Evolutionary conservation across 1,284 basidiomycete genomes (phyloP).

Genomic region (Apiotrichum gamsii): DNA sequence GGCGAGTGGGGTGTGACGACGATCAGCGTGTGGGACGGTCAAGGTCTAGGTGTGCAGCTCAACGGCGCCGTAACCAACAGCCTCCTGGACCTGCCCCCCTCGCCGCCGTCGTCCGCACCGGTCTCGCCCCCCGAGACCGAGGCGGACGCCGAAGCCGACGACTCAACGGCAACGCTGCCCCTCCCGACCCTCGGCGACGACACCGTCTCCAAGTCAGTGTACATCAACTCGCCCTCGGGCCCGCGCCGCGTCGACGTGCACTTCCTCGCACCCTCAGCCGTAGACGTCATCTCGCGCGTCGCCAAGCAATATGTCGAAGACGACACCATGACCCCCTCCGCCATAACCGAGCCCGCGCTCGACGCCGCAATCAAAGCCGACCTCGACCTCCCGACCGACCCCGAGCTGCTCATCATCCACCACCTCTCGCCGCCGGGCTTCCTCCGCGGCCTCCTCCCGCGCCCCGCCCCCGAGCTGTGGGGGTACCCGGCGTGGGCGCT

Average conservation of each 20-base stretch:
- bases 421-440: conserved; percentile 20
- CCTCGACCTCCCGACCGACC: conserved; percentile 21
- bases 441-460: conserved; percentile 21
- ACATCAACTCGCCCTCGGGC: conserved; percentile 11
- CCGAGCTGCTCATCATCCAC: conserved; percentile 33
- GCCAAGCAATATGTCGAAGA: conserved; percentile 9
- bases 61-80: conserved; percentile 6
- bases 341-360: conserved; percentile 12
- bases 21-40: conserved; percentile 30
- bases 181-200: conserved; percentile 7
- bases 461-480: conserved; percentile 32
- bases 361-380: conserved; percentile 16
- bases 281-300: conserved; percentile 10
- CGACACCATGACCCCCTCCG: conserved; percentile 3
- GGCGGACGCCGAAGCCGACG: background rate
- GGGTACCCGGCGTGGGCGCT: conserved; percentile 38
- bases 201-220: conserved; percentile 10
- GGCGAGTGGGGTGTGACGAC: conserved; percentile 27
- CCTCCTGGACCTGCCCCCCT: conserved; percentile 16
- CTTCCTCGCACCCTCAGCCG: conserved; percentile 16
- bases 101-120: conserved; percentile 6
- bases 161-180: too few species aligned
- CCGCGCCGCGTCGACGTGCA: conserved; percentile 12
- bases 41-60: conserved; percentile 10
- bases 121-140: background rate